Conservation (phyloP, 2,329 filamentous ascomycete genomes). For the Apiospora malaysiana region DNA sequence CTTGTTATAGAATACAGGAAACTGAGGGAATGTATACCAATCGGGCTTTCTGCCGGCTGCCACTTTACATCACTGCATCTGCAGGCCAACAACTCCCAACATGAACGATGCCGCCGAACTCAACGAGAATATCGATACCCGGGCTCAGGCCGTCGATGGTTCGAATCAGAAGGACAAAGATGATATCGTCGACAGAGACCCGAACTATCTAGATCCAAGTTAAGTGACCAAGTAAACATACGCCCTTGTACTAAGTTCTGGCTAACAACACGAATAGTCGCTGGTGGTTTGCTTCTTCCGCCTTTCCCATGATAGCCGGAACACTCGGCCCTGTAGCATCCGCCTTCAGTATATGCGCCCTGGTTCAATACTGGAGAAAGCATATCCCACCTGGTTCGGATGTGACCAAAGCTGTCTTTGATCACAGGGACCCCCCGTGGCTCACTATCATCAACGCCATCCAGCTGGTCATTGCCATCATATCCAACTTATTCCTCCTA, state of each 20-base stretch:
- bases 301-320: conserved; percentile 80
- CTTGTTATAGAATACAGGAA: too few relatives aligned
- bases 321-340: conserved; percentile 87
- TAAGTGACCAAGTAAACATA: conserved; percentile 36
- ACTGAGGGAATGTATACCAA: not conserved
- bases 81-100: not conserved
- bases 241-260: not conserved
- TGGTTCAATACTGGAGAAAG: conserved; percentile 82
- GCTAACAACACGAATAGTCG: conserved; percentile 45
- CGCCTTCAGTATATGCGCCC: conserved; percentile 83
- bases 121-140: conserved; percentile 44
- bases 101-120: conserved; percentile 50
- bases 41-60: not conserved
- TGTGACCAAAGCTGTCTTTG: conserved; percentile 54
- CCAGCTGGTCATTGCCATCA: conserved; percentile 76
- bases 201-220: conserved; percentile 51
- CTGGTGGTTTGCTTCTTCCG: conserved; percentile 69
- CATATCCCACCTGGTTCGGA: conserved; percentile 53
- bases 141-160: conserved; percentile 36
- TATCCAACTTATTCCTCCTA: conserved; percentile 81
- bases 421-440: conserved; percentile 73
- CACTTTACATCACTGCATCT: not conserved
- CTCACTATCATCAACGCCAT: conserved; percentile 76
- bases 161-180: conserved; percentile 31
- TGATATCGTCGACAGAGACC: conserved; percentile 43